Percentiles rank a stretch among this genome's conserved stretches.
Conservation (phyloP, 2,329 filamentous ascomycete genomes). For the Sporothrix euskadiensis region DNA sequence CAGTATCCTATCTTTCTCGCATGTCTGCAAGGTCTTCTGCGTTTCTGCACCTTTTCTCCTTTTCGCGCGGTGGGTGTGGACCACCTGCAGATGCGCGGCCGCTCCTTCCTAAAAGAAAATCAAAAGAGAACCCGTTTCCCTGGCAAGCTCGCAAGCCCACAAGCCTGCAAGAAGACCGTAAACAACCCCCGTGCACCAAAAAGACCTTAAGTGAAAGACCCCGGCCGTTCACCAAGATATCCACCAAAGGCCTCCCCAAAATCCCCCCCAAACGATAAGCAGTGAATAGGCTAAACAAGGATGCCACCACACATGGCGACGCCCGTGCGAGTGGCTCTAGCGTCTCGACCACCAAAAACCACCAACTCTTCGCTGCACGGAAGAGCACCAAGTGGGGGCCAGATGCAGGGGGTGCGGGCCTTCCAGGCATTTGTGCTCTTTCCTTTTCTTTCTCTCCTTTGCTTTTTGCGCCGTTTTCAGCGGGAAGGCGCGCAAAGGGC, state of each 20-base stretch:
- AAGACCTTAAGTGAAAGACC: neutral
- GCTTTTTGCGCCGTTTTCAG: neutral
- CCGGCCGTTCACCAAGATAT: neutral
- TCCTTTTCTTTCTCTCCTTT: neutral
- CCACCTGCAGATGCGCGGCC: neutral
- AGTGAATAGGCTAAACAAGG: conserved; percentile 23
- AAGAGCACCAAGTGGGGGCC: conserved; percentile 20
- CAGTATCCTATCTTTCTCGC: neutral
- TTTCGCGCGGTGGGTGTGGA: neutral
- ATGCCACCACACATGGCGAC: conserved; percentile 18
- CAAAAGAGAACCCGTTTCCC: conserved; percentile 11
- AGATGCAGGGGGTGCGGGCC: conserved; percentile 23
- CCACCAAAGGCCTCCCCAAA: neutral
- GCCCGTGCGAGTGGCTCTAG: conserved; percentile 23
- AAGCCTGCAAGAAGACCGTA: neutral
- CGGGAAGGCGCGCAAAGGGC: neutral
- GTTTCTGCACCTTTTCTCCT: neutral
- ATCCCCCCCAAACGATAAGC: conserved; percentile 5
- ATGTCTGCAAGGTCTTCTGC: neutral
- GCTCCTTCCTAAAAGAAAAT: conserved; percentile 20
- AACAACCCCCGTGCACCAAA: neutral
- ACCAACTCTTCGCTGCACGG: neutral
- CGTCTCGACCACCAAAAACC: neutral
- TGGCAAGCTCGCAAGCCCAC: neutral
- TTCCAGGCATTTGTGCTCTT: neutral